These are phyloP conservation scores for Fomitopsis schrenkii DNA, from an alignment of 1,284 basidiomycete species.

Conservation along the genomic window DNA sequence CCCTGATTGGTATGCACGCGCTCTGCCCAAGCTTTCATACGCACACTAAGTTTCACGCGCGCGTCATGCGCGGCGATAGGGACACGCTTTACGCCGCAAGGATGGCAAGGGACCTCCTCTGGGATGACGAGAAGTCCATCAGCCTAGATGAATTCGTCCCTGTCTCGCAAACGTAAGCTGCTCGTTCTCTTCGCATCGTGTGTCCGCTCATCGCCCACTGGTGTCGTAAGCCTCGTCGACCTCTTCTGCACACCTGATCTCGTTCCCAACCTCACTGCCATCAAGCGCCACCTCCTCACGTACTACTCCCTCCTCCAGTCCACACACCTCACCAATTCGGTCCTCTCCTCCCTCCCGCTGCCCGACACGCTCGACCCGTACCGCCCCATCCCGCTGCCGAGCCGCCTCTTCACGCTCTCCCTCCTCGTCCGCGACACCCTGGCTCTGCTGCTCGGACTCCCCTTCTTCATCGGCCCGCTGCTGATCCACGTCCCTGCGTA, in stretches of 20 bases:
- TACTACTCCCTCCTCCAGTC: conserved; percentile 87
- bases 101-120: conserved; percentile 88
- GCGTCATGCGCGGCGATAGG: conserved; percentile 41
- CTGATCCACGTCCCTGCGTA: conserved; percentile 83
- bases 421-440: conserved; percentile 77
- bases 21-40: neutral
- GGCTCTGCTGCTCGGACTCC: conserved; percentile 64
- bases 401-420: conserved; percentile 76
- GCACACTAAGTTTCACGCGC: neutral
- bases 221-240: conserved; percentile 63
- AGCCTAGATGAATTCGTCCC: conserved; percentile 75
- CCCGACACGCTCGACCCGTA: conserved; percentile 79
- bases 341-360: conserved; percentile 74
- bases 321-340: conserved; percentile 78
- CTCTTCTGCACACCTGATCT: conserved; percentile 70
- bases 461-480: conserved; percentile 85
- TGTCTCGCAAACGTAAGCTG: conserved; percentile 82
- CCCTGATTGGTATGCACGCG: conserved; percentile 75
- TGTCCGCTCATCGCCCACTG: neutral
- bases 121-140: conserved; percentile 74
- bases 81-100: conserved; percentile 81
- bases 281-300: conserved; percentile 70
- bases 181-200: neutral
- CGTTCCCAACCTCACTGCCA: conserved; percentile 54
- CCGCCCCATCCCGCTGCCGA: conserved; percentile 67